Evolutionary conservation across 2,329 filamentous ascomycete species (phyloP).

Genomic region (Alternaria alternata): DNA sequence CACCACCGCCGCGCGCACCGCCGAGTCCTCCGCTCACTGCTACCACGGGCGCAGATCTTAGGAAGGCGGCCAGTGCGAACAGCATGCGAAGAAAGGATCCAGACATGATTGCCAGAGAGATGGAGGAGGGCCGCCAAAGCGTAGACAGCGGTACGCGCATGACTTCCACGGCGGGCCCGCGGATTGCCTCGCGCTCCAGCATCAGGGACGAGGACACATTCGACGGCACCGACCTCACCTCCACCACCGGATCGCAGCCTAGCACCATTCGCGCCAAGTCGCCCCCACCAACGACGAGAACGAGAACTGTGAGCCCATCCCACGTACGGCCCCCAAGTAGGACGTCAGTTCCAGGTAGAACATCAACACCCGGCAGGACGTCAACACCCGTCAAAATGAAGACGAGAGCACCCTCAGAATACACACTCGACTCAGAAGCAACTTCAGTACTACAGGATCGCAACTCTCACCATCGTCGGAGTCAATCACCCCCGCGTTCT

Average conservation of each 20-base stretch:
- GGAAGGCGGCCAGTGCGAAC: constrained; percentile 55
- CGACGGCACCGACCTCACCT: constrained; percentile 55
- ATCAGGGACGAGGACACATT: constrained; percentile 50
- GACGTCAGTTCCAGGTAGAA: constrained; percentile 30
- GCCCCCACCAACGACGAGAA: constrained; percentile 26
- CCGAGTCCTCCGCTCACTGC: constrained; percentile 59
- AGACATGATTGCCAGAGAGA: constrained; percentile 47
- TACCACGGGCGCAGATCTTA: constrained; percentile 52
- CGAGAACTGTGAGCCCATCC: constrained; percentile 38
- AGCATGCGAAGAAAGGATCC: constrained; percentile 54
- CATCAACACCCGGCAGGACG: constrained; percentile 30
- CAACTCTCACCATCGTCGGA: constrained; percentile 24
- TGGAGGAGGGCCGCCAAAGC: constrained; percentile 52
- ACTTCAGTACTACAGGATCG: constrained; percentile 57
- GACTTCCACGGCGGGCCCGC: constrained; percentile 47
- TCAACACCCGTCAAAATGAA: constrained; percentile 31
- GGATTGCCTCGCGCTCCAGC: constrained; percentile 53
- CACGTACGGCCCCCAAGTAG: constrained; percentile 32
- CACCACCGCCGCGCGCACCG: constrained; percentile 46
- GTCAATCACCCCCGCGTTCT: constrained; percentile 44
- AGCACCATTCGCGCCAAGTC: constrained; percentile 49
- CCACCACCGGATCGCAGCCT: constrained; percentile 51
- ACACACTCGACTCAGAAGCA: constrained; percentile 57
- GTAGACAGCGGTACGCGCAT: constrained; percentile 51
- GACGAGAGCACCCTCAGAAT: constrained; percentile 50